Evolutionary conservation across 192 early-diverging fungal species (phyloP).

Genomic region (Rhizoclosmatium sp.): DNA sequence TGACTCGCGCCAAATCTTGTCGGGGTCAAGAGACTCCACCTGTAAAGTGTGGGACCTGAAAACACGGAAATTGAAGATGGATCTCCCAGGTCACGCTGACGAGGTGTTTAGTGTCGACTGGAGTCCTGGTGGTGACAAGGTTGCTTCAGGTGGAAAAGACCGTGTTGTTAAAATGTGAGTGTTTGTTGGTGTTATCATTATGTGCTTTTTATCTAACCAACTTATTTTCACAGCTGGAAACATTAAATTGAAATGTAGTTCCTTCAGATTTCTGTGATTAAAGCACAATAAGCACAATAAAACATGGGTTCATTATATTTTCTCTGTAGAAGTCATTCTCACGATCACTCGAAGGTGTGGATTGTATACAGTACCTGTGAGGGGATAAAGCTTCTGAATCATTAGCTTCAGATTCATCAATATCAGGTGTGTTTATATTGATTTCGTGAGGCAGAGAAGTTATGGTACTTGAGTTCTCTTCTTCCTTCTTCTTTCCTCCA

Average conservation of each 20-base stretch:
- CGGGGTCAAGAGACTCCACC: constrained; percentile 90
- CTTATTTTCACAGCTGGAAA: not conserved
- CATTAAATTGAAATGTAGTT: not conserved
- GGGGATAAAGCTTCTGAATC: too few relatives aligned
- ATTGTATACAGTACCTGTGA: too few relatives aligned
- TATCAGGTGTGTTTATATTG: too few relatives aligned
- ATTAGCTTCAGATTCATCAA: too few relatives aligned
- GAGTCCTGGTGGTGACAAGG: constrained; percentile 88
- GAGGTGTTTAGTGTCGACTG: constrained; percentile 97
- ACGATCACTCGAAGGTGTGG: too few relatives aligned
- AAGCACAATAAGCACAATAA: too few relatives aligned
- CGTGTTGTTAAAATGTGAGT: constrained; percentile 85
- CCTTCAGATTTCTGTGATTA: too few relatives aligned
- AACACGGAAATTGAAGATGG: constrained; percentile 88
- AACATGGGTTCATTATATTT: too few relatives aligned
- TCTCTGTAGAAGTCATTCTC: too few relatives aligned
- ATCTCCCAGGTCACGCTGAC: constrained; percentile 95
- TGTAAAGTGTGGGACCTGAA: constrained; percentile 94
- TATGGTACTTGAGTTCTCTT: too few relatives aligned
- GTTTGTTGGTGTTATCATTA: not conserved
- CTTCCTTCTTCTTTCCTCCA: too few relatives aligned
- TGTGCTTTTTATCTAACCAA: not conserved
- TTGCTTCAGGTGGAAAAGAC: constrained; percentile 94
- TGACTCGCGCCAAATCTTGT: constrained; percentile 91
- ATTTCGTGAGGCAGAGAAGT: too few relatives aligned